Conservation (phyloP, 169 alveolate genomes). For the Babesia divergens region DNA sequence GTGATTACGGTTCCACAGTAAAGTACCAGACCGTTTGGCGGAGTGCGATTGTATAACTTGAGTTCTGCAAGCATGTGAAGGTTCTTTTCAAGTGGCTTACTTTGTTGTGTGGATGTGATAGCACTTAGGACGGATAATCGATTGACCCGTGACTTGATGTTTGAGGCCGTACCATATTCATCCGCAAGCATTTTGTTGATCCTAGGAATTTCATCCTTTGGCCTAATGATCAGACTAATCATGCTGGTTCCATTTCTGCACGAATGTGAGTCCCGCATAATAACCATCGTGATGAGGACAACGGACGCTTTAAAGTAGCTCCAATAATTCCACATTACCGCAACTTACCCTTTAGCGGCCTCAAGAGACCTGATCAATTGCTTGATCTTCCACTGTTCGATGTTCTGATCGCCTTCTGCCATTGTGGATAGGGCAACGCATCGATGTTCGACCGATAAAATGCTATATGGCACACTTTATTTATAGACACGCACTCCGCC, state of each 20-base stretch:
- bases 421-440: too few relatives aligned
- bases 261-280: neutral
- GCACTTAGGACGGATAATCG: constrained; percentile 97
- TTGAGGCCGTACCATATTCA: constrained; percentile 96
- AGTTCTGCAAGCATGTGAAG: constrained; percentile 67
- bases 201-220: constrained; percentile 93
- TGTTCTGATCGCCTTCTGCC: constrained; percentile 79
- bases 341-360: constrained; percentile 85
- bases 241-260: constrained; percentile 93
- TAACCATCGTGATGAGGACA: neutral
- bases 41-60: constrained; percentile 93
- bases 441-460: too few relatives aligned
- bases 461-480: too few relatives aligned
- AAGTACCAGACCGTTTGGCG: constrained; percentile 96
- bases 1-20: constrained; percentile 95
- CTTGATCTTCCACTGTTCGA: constrained; percentile 92
- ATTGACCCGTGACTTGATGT: constrained; percentile 95
- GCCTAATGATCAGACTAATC: constrained; percentile 94
- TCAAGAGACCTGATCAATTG: constrained; percentile 86
- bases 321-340: neutral
- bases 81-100: constrained; percentile 64
- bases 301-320: neutral
- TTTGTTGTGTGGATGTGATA: constrained; percentile 95
- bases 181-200: constrained; percentile 91
- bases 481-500: too few relatives aligned